Conservation (phyloP, 495 filamentous ascomycete species). For the Annulohypoxylon maeteangense region DNA sequence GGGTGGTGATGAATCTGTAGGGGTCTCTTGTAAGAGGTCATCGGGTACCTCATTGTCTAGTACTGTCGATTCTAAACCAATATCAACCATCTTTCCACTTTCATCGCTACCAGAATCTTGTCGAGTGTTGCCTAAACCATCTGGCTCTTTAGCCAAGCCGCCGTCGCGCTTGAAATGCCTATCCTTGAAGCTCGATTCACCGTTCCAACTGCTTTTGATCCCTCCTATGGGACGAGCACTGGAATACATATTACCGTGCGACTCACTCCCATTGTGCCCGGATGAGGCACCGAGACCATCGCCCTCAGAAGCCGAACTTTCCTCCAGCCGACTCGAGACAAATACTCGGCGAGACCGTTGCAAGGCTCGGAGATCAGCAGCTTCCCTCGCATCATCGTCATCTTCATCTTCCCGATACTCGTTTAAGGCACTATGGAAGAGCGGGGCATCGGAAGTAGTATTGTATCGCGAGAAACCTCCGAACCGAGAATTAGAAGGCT, state of each 20-base stretch:
- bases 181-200: slow-evolving; percentile 55
- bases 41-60: slow-evolving; percentile 69
- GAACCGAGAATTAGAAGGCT: slow-evolving; percentile 70
- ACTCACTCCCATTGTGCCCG: slow-evolving; percentile 60
- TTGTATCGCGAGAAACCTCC: slow-evolving; percentile 78
- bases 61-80: slow-evolving; percentile 77
- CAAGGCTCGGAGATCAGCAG: slow-evolving; percentile 91
- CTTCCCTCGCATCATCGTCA: slow-evolving; percentile 90
- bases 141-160: slow-evolving; percentile 52
- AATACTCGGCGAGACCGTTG: slow-evolving; percentile 90
- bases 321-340: slow-evolving; percentile 78
- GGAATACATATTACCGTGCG: slow-evolving; percentile 50
- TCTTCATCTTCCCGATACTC: slow-evolving; percentile 90
- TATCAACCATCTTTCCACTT: slow-evolving; percentile 81
- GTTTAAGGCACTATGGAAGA: slow-evolving; percentile 86
- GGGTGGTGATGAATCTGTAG: slow-evolving; percentile 77
- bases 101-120: slow-evolving; percentile 61
- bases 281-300: slow-evolving; percentile 67
- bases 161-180: slow-evolving; percentile 43
- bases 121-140: slow-evolving; percentile 53
- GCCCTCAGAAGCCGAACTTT: slow-evolving; percentile 83
- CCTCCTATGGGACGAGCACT: slow-evolving; percentile 56
- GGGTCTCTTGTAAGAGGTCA: slow-evolving; percentile 65
- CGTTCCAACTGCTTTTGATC: slow-evolving; percentile 71
- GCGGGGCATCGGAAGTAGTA: slow-evolving; percentile 77